These are phyloP conservation scores for Carex myosuroides DNA, from an alignment of 176 grass and related monocot species.

Conservation along the genomic window DNA sequence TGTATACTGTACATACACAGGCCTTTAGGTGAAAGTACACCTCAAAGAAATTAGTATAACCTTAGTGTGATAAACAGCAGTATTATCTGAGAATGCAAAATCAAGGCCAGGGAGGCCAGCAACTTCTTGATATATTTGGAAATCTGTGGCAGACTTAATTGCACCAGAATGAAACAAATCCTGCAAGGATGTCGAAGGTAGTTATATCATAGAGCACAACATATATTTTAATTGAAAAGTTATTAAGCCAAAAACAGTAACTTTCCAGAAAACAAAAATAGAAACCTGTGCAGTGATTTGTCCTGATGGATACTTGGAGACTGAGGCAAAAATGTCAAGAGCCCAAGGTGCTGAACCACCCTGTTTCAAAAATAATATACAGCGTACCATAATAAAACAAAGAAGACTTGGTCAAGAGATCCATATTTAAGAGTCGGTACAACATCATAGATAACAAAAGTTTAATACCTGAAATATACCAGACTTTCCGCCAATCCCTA, in stretches of 20 bases:
- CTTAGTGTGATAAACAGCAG: constrained; percentile 98
- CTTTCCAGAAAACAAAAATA: not conserved
- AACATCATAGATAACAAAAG: constrained; percentile 7
- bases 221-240: not conserved
- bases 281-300: constrained; percentile 84
- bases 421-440: constrained; percentile 9
- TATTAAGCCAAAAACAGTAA: constrained; percentile 7
- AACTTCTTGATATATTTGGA: constrained; percentile 95
- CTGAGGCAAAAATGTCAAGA: constrained; percentile 79
- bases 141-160: constrained; percentile 97
- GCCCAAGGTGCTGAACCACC: constrained; percentile 78
- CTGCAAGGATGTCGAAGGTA: constrained; percentile 19
- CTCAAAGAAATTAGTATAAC: constrained; percentile 25
- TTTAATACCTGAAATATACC: constrained; percentile 65
- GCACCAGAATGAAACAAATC: constrained; percentile 84
- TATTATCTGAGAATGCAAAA: constrained; percentile 92
- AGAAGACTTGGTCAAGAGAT: constrained; percentile 6
- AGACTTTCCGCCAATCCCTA: constrained; percentile 86
- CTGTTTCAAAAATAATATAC: constrained; percentile 22
- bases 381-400: constrained; percentile 13
- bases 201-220: not conserved
- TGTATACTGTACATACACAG: not conserved
- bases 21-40: not conserved
- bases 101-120: constrained; percentile 83
- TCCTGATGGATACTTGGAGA: constrained; percentile 83